Evolutionary conservation across 1,284 basidiomycete species (phyloP), one percentile per base, ranked within the genome.

Genomic region (Abortiporus biennis): DNA sequence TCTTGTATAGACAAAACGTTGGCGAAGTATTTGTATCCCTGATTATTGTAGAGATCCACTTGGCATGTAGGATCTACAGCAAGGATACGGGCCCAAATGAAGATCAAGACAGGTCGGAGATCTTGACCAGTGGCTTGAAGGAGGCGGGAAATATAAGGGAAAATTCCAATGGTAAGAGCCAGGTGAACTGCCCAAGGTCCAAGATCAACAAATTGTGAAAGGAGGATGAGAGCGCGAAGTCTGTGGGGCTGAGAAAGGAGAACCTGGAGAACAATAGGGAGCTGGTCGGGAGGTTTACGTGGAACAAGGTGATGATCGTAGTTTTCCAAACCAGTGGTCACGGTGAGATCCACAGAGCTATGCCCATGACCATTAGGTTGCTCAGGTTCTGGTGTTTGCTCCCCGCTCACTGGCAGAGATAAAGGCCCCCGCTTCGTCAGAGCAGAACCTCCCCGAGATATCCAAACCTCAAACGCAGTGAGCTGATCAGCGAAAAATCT

Each of bases 101-200:
- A 99, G 53, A 99, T 97, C 23, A 99, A 74, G n/a, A 99, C 94
- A 1, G 96, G 95, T 39, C 93, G 88, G 22, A 99, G 77, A 57
- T 99, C 95, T 49, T 87, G 85, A 0, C 92, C 92, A 0, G 94
- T 93, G 0, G 93, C 93, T 64, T 96, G 94, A 2, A 99, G 75
- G 4, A 99, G 77, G 57, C 96, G 95, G 48, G 93, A 92, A 35
- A 98, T 97, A 59, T 99, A 99, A 2, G 96, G 96, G 68, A 98
- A 99, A 57, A 99, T 98, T 16, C 95, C 95, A 55, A 99, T 97
- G n/a, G 91, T 91, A 27, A 99, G 75, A 5, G 96, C 93, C 29
- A 97, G 80, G 53, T 97, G 90, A 43, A 99, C 96, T 0, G 96
- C 95, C 94, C 95, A 99, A 4, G 95, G 94, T 0, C 95, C 95